Conservation (phyloP, 2,329 filamentous ascomycete species). For the Colletotrichum tanaceti region DNA sequence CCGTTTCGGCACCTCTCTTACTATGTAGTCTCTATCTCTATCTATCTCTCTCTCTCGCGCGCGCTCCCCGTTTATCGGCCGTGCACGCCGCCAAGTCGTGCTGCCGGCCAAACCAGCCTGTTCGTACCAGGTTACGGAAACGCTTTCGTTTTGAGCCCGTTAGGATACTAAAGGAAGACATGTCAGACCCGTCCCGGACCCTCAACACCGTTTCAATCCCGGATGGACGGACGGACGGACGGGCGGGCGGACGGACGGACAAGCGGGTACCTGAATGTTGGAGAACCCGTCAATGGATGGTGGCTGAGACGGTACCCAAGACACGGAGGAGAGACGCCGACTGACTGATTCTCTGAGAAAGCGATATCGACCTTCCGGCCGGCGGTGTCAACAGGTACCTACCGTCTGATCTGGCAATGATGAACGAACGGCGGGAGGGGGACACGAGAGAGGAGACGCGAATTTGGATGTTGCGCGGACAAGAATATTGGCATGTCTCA, state of each 20-base stretch:
- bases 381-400: slow-evolving; percentile 25
- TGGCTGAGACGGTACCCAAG: slow-evolving; percentile 22
- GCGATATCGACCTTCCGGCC: neutral
- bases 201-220: neutral
- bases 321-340: neutral
- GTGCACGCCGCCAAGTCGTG: slow-evolving; percentile 21
- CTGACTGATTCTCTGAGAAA: slow-evolving; percentile 8
- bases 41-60: neutral
- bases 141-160: slow-evolving; percentile 6
- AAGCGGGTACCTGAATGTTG: neutral
- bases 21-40: no score
- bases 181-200: slow-evolving; percentile 20
- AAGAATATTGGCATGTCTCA: slow-evolving; percentile 40
- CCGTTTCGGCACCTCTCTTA: no score
- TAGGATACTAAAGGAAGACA: slow-evolving; percentile 19
- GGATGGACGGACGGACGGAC: no score
- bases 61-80: slow-evolving; percentile 4
- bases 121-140: neutral
- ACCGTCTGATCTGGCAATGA: slow-evolving; percentile 16
- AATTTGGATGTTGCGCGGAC: slow-evolving; percentile 27
- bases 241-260: no score
- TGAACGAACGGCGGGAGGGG: slow-evolving; percentile 19
- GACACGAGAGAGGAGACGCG: neutral
- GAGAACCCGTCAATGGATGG: neutral
- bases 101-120: slow-evolving; percentile 11